These are phyloP conservation scores for Metschnikowia bowlesiae DNA, from an alignment of 805 yeast species.

Conservation along the genomic window DNA sequence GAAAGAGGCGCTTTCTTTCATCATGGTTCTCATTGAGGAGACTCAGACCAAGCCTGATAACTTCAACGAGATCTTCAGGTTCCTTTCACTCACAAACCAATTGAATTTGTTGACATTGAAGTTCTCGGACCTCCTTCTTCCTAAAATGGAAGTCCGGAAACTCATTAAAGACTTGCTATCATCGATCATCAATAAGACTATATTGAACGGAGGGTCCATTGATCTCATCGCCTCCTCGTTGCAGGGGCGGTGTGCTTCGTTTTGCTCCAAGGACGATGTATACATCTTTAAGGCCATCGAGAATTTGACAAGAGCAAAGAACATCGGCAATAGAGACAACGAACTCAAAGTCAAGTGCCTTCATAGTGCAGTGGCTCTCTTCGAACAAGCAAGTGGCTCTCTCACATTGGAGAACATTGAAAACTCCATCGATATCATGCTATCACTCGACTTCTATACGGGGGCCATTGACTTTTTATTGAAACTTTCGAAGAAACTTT, in stretches of 20 bases:
- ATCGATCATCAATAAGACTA: conserved; percentile 82
- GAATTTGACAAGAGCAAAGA: conserved; percentile 81
- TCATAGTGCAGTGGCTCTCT: conserved; percentile 66
- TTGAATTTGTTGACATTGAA: conserved; percentile 59
- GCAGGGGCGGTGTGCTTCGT: conserved; percentile 91
- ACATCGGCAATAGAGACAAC: conserved; percentile 62
- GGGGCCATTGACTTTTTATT: conserved; percentile 84
- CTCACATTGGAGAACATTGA: conserved; percentile 74
- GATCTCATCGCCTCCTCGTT: conserved; percentile 82
- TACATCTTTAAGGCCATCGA: conserved; percentile 92
- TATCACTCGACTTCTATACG: conserved; percentile 70
- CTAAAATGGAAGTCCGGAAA: conserved; percentile 54
- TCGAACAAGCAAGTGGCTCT: conserved; percentile 76
- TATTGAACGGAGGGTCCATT: conserved; percentile 87
- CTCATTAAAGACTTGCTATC: conserved; percentile 82
- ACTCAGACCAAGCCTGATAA: conserved; percentile 38
- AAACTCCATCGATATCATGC: conserved; percentile 75
- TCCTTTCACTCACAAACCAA: conserved; percentile 64
- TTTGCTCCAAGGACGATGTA: conserved; percentile 91
- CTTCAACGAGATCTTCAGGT: conserved; percentile 66
- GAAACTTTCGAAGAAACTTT: conserved; percentile 67
- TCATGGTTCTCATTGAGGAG: conserved; percentile 78
- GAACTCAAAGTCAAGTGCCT: conserved; percentile 65
- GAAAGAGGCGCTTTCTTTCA: conserved; percentile 86
- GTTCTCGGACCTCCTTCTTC: conserved; percentile 75